Percentiles rank a stretch among this genome's conserved stretches.
Conservation (phyloP, 192 early-diverging fungal species). For the Umbelopsis sp. region DNA sequence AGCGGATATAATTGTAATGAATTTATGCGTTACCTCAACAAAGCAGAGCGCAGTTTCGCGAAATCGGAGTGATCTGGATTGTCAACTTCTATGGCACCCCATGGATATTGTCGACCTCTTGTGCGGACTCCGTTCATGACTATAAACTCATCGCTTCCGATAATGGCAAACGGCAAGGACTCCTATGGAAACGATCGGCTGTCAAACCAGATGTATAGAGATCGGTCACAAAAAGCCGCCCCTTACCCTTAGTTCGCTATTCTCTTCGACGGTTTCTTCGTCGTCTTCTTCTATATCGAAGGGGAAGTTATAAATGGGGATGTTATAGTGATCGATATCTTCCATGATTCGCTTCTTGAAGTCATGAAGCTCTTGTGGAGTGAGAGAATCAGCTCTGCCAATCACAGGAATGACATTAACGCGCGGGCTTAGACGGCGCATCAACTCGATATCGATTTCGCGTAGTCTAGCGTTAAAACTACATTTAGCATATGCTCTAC, state of each 20-base stretch:
- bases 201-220: background rate
- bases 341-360: constrained; percentile 98
- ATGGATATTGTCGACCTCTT: constrained; percentile 91
- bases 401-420: constrained; percentile 97
- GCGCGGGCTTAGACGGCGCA: constrained; percentile 87
- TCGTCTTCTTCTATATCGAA: constrained; percentile 94
- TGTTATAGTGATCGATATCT: constrained; percentile 92
- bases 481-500: background rate
- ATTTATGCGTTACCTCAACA: constrained; percentile 62
- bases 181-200: constrained; percentile 24
- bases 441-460: constrained; percentile 94
- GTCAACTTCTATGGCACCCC: constrained; percentile 96
- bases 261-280: constrained; percentile 98
- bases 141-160: constrained; percentile 92
- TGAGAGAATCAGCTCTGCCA: constrained; percentile 91
- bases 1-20: background rate
- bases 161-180: constrained; percentile 93
- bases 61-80: constrained; percentile 98
- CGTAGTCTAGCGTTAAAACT: constrained; percentile 62
- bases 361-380: constrained; percentile 76
- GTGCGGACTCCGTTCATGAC: constrained; percentile 85
- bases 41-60: constrained; percentile 86
- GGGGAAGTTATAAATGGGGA: constrained; percentile 98
- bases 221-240: background rate
- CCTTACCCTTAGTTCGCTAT: constrained; percentile 80